A percentile compares a stretch with the other conserved stretches of the same genome.
These are phyloP conservation scores for Lentinula guzmanii DNA, from an alignment of 768 basidiomycete species.

Conservation along the genomic window DNA sequence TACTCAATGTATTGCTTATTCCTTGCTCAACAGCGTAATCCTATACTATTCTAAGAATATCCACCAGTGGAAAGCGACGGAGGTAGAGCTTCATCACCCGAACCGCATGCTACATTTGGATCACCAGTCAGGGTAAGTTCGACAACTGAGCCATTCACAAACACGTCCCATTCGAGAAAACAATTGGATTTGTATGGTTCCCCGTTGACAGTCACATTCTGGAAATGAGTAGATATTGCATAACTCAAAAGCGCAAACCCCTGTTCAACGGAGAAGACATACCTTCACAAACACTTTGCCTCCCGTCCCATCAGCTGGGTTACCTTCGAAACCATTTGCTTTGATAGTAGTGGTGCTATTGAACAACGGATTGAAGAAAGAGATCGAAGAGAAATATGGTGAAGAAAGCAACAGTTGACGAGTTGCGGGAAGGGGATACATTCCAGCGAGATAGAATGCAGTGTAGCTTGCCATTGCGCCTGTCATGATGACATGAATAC, in stretches of 20 bases:
- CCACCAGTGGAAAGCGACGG: constrained; percentile 65
- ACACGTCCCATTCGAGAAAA: constrained; percentile 63
- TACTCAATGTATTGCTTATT: too few species aligned
- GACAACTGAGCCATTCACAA: constrained; percentile 42
- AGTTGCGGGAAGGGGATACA: constrained; percentile 62
- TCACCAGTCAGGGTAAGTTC: constrained; percentile 52
- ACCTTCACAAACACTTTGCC: constrained; percentile 54
- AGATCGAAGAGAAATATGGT: constrained; percentile 54
- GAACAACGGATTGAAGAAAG: constrained; percentile 55
- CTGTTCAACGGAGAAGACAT: background rate
- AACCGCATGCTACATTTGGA: constrained; percentile 47
- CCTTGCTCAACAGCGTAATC: too few species aligned
- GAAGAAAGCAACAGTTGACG: constrained; percentile 54
- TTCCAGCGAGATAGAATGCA: constrained; percentile 49
- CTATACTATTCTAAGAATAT: constrained; percentile 17
- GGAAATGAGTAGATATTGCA: background rate
- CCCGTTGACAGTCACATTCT: constrained; percentile 57
- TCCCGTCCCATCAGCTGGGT: constrained; percentile 43
- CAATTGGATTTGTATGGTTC: constrained; percentile 56
- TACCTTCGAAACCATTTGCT: constrained; percentile 43
- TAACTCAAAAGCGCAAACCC: too few species aligned
- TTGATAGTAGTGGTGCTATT: constrained; percentile 52
- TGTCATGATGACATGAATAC: constrained; percentile 7
- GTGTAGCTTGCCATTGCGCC: constrained; percentile 64
- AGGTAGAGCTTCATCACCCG: constrained; percentile 37